Base-by-base conservation (phyloP, 2,329 filamentous ascomycete genomes). In the Nannizzia gypsea region DNA sequence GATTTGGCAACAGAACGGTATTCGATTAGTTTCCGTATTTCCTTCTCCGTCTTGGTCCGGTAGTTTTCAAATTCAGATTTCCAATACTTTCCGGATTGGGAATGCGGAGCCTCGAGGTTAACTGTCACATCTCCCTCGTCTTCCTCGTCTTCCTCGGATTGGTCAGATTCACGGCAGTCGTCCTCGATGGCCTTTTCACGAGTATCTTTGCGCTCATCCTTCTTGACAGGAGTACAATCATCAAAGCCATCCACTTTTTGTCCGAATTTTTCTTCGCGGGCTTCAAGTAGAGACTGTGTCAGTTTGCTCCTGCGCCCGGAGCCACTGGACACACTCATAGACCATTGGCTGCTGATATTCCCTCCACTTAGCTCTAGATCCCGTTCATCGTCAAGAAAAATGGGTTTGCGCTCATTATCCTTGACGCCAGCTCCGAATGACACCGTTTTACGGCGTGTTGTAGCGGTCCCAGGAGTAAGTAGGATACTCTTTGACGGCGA, bases 401-500 rank as follows among this genome's bases (percentile, higher is more conserved):
- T 69, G 57, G 74, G 75, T 67, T 80, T 82, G 69, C 69, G 70
- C 63, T 82, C 81, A 63, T 82, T 82, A 63, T 83, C 80, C 28
- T 80, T 71, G 1, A 83, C 79, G 17, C 80, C 75, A 17, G 80
- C 77, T 5, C 80, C 80, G 66, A 84, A 85, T 0, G 81, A 82
- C 6, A 86, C 81, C 0, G 81, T 82, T 67, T 85, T 85, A 57
- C 81, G 76, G 58, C 80, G 76, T 60, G 78, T 80, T 31, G 75
- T 76, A 8, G 75, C 77, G 1, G 81, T 83, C 3, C 83, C 82
- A 4, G 83, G 83, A 0, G 83, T 86, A 67, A 83, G 75, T n/a
- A 86, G 76, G 57, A 86, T 85, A 63, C 83, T 82, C 66, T 84
- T 84, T 0, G 81, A 80, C 0, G 81, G 81, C 24, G 81, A 83